Base-by-base conservation (phyloP, 495 filamentous ascomycete genomes). In the Annulohypoxylon moriforme region DNA sequence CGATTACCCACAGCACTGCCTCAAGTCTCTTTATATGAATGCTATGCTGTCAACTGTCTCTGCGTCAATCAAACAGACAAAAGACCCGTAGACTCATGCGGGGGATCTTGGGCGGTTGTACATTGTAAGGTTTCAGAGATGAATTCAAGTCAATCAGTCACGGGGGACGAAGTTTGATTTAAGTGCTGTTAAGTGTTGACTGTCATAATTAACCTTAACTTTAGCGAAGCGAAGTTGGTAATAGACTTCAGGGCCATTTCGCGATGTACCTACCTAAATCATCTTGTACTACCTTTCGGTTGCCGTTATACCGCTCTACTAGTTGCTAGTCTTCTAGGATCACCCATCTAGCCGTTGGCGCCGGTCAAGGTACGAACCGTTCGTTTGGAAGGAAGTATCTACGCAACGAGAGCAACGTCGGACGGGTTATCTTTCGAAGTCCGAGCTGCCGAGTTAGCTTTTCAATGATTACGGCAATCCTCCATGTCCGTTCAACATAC, bases 301-400 rank as follows among this genome's bases (percentile, higher is more conserved):
- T 56, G 46, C 18, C 47, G 16, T 47, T 56, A 24, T 52, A 53
- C 29, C 34, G 27, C 50, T 53, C 55, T 56, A 34, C 52, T 56
- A 34, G 47, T 29, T 29, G 22, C 27, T 46, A 14, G 34, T 24
- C 18, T 65, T 20, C 60, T 13, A 38, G 68, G 68, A 60, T 64
- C 44, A 60, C 38, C 68, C 68, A 60, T 70, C 60, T n/a, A 67
- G 46, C 33, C 14, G 42, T 60, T 67, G 22, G 34, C 58, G 58
- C 62, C 63, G 63, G 18, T 46, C 42, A 52, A 63, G 68, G 40
- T 63, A 67, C 62, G 49, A 60, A 47, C 20, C 57, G 50, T 29
- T 62, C 47, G 50, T 49, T 59, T 42, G 34, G 55, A 49, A 44
- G 40, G n/a, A 44, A 34, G 29, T 36, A 50, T 44, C 27, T 46